Evolutionary conservation across 2,329 filamentous ascomycete genomes (phyloP).

Genomic region (Neopestalotiopsis clavispora): DNA sequence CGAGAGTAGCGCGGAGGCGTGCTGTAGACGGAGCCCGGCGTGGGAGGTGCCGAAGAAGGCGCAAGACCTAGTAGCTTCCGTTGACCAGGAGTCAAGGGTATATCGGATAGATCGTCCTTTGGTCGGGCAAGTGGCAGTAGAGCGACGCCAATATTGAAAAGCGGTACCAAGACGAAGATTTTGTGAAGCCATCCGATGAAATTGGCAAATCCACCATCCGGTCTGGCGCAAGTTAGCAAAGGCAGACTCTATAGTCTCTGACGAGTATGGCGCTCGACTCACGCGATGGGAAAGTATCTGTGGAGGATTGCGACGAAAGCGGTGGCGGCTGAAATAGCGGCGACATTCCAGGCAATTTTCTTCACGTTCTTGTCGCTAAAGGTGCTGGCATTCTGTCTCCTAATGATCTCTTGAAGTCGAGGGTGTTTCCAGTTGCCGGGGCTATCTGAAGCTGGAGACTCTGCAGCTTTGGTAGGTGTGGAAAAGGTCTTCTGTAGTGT

Average conservation of each 20-base stretch:
- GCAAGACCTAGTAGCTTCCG: constrained; percentile 82
- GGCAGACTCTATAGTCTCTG: neutral
- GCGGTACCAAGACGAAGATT: constrained; percentile 58
- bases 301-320: constrained; percentile 39
- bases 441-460: constrained; percentile 49
- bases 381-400: constrained; percentile 75
- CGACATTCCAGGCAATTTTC: constrained; percentile 71
- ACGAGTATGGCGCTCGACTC: constrained; percentile 26
- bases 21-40: constrained; percentile 74
- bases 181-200: constrained; percentile 47
- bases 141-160: constrained; percentile 74
- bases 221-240: neutral
- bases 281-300: constrained; percentile 45
- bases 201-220: neutral
- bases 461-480: constrained; percentile 38
- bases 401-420: constrained; percentile 82
- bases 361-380: constrained; percentile 81
- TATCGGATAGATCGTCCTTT: constrained; percentile 82
- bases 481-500: constrained; percentile 44
- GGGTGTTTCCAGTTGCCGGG: constrained; percentile 92
- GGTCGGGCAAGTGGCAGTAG: constrained; percentile 74
- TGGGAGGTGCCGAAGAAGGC: constrained; percentile 65
- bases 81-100: constrained; percentile 88
- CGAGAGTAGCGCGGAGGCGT: constrained; percentile 88
- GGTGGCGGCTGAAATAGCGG: constrained; percentile 45